A percentile compares a stretch with the other conserved stretches of the same genome.
phyloP scores from a whole-genome alignment of 129 eudicot species.

The Helichrysum umbraculigerum region DNA sequence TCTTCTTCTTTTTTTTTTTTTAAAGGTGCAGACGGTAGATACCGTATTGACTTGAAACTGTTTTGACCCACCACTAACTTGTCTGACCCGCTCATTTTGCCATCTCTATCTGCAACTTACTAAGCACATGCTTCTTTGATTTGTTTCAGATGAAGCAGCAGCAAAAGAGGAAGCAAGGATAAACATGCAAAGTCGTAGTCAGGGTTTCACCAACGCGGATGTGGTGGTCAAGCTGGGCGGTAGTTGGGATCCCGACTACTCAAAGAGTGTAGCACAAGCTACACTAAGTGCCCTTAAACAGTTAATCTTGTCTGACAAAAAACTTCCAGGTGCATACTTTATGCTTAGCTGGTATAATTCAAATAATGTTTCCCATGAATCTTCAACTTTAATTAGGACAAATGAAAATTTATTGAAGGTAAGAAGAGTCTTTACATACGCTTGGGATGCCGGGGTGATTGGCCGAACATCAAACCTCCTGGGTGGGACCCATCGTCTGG shows the following conservation, averaged over 20 bases:
- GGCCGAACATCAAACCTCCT: slow-evolving; percentile 97
- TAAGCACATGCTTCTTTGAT: slow-evolving; percentile 5
- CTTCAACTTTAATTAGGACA: slow-evolving; percentile 2
- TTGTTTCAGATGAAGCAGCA: slow-evolving; percentile 65
- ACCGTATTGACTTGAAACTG: not conserved
- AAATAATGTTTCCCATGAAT: not conserved
- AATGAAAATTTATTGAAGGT: slow-evolving; percentile 47
- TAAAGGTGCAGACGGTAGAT: no score
- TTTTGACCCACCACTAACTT: no score
- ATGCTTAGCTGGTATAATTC: not conserved
- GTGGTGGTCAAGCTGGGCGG: slow-evolving; percentile 91
- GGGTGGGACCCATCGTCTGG: slow-evolving; percentile 80
- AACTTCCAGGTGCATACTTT: slow-evolving; percentile 68
- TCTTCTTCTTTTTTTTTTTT: no score
- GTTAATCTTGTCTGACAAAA: slow-evolving; percentile 69
- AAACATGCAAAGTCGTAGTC: slow-evolving; percentile 47
- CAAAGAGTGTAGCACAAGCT: slow-evolving; percentile 89
- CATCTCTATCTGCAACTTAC: not conserved
- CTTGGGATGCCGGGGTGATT: slow-evolving; percentile 93
- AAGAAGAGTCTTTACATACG: slow-evolving; percentile 85
- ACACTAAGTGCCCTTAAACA: slow-evolving; percentile 86
- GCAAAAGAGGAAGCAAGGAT: slow-evolving; percentile 85
- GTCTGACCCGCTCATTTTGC: not conserved
- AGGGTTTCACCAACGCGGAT: slow-evolving; percentile 82
- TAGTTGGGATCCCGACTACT: slow-evolving; percentile 75